phyloP scores from a whole-genome alignment of 176 grass and related monocot genomes.

The Dactylis glomerata region DNA sequence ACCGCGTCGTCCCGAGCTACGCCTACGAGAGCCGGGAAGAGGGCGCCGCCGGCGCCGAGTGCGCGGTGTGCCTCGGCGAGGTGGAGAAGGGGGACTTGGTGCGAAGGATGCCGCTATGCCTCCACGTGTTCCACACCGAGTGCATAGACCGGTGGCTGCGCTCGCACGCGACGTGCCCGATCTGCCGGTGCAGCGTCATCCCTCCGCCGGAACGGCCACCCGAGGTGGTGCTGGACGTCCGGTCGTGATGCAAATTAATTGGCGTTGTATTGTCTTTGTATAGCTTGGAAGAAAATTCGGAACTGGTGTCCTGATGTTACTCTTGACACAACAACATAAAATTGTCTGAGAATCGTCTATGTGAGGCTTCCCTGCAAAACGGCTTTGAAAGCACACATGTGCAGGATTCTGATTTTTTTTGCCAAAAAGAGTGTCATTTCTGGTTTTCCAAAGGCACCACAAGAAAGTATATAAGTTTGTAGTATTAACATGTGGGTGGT shows the following conservation, averaged over 20 bases:
- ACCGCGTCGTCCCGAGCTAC: slow-evolving; percentile 33
- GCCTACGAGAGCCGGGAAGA: slow-evolving; percentile 27
- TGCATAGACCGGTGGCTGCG: slow-evolving; percentile 50
- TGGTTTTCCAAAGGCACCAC: background rate
- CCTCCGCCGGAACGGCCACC: background rate
- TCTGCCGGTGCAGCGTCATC: slow-evolving; percentile 34
- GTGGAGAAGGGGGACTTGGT: slow-evolving; percentile 36
- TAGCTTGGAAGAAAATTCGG: background rate
- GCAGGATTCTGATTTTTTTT: background rate
- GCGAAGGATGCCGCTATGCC: slow-evolving; percentile 39
- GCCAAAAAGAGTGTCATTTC: background rate
- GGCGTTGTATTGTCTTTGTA: background rate
- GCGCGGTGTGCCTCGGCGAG: slow-evolving; percentile 50
- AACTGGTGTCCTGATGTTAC: too few relatives aligned
- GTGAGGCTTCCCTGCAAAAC: background rate
- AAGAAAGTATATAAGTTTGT: background rate
- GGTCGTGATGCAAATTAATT: background rate
- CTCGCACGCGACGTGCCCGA: slow-evolving; percentile 38
- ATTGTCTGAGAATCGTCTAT: too few relatives aligned
- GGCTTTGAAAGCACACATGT: background rate
- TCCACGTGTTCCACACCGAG: slow-evolving; percentile 48
- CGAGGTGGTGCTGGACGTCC: slow-evolving; percentile 13
- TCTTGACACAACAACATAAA: too few relatives aligned
- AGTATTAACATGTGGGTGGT: background rate
- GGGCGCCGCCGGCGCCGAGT: slow-evolving; percentile 9